phyloP scores from a whole-genome alignment of 1,284 basidiomycete genomes.

The Tilletia walkeri region DNA sequence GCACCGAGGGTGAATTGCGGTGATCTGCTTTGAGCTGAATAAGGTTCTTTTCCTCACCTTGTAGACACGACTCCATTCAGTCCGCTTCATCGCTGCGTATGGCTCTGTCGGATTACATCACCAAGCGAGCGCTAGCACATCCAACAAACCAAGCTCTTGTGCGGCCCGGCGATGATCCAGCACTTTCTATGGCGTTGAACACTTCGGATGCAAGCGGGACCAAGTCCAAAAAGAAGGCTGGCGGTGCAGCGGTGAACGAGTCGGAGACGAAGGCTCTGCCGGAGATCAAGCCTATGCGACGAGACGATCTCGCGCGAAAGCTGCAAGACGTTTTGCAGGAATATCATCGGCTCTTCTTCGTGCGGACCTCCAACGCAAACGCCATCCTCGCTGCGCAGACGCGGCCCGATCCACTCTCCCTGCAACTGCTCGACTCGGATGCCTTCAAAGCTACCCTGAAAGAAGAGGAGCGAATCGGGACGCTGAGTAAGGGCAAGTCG shows the following conservation, averaged over 20 bases:
- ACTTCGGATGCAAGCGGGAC: background rate
- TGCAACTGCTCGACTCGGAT: background rate
- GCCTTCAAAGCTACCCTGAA: background rate
- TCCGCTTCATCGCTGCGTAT: background rate
- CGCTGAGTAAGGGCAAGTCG: background rate
- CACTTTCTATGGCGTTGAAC: background rate
- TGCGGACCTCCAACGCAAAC: background rate
- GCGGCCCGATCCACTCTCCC: background rate
- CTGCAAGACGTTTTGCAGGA: background rate
- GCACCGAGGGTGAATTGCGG: too few relatives aligned
- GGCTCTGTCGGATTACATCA: background rate
- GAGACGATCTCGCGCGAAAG: background rate
- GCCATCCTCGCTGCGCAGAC: background rate
- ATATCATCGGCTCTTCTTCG: background rate
- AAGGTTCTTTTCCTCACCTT: background rate
- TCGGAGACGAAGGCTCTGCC: background rate
- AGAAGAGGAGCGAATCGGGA: background rate
- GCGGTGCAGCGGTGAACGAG: background rate
- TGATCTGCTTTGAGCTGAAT: too few relatives aligned
- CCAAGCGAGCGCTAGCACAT: background rate
- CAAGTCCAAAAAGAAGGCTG: background rate
- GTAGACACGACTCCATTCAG: background rate
- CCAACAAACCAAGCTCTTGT: constrained; percentile 1
- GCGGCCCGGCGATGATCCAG: background rate
- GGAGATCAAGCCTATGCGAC: constrained; percentile 2